Evolutionary conservation across 305 asterid genomes (phyloP), one percentile per base, ranked within the genome.

Genomic region (Solanum hybrid): DNA sequence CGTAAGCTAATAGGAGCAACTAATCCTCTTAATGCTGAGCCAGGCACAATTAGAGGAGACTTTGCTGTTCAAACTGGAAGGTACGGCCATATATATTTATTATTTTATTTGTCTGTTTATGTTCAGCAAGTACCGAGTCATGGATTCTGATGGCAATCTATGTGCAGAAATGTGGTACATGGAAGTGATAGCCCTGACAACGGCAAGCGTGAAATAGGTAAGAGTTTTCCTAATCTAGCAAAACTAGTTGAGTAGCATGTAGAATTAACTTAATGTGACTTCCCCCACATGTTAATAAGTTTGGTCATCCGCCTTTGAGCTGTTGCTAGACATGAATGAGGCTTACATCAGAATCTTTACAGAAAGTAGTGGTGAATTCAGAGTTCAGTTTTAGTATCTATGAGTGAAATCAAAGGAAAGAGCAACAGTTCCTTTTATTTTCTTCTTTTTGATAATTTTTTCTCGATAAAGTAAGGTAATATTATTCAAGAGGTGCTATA

Each of bases 181-280:
- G 99, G 99, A 88, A 97, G 99, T 88, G 99, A 97, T 90, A 97
- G 99, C 92, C 98, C 97, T 64, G 99, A 96, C 89, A 97, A 96
- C 45, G 99, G 99, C 91, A 91, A 92, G 81, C 94, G 98, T 29
- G 99, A 97, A 92, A 96, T 93, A 93, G 99, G 99, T 96, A 92
- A 19, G n/a, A 2, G 2, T 31, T 84, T 51, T 17, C 22, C 42
- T 51, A 84, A 66, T 29, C 22, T 45, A 17, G 38, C 40, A 17
- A 8, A 51, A 29, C 14, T 51, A 51, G 42, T 19, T 84, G 22
- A 84, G 29, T 84, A 51, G 19, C 75, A 31, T 84, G 87, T 51
- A 31, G 42, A 51, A 84, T 51, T 19, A 29, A 84, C 75, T 84
- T 84, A 5, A 51, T 51, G 19, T 31, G 87, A 35, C n/a, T 10